A percentile compares a stretch with the other conserved stretches of the same genome.
Conservation (phyloP, 2,329 filamentous ascomycete genomes). For the Xylaria sp. region DNA sequence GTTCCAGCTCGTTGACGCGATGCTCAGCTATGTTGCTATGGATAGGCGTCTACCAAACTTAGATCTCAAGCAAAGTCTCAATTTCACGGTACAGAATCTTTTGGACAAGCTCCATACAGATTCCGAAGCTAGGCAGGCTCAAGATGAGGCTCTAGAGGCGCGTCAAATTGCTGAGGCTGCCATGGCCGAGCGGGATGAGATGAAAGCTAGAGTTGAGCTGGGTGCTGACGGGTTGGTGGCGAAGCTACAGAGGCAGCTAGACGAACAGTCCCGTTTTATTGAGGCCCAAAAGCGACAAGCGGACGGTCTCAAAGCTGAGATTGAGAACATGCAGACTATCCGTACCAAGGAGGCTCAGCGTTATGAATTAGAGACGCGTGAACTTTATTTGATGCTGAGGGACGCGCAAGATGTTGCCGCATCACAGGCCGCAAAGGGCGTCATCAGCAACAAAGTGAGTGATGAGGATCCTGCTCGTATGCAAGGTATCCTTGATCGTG, state of each 20-base stretch:
- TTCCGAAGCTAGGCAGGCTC: constrained; percentile 89
- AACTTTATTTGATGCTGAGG: constrained; percentile 97
- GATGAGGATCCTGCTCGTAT: constrained; percentile 79
- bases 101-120: constrained; percentile 97
- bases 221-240: constrained; percentile 93
- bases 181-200: constrained; percentile 95
- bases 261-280: constrained; percentile 91
- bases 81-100: constrained; percentile 95
- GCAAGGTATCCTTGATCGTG: constrained; percentile 92
- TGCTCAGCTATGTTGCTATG: constrained; percentile 99
- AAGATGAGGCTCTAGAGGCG: constrained; percentile 90
- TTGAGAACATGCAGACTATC: constrained; percentile 86
- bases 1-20: constrained; percentile 98
- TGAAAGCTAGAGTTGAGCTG: constrained; percentile 86
- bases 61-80: constrained; percentile 96
- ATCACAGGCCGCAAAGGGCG: constrained; percentile 75
- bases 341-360: constrained; percentile 91
- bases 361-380: constrained; percentile 94
- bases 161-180: constrained; percentile 95
- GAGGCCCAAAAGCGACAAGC: constrained; percentile 88
- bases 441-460: constrained; percentile 63
- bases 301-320: constrained; percentile 87
- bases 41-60: constrained; percentile 94
- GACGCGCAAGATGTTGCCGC: constrained; percentile 97
- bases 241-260: constrained; percentile 92